Percentiles rank a stretch among this genome's conserved stretches.
Conservation (phyloP, 768 basidiomycete species). For the Tubosaeta sp. region DNA sequence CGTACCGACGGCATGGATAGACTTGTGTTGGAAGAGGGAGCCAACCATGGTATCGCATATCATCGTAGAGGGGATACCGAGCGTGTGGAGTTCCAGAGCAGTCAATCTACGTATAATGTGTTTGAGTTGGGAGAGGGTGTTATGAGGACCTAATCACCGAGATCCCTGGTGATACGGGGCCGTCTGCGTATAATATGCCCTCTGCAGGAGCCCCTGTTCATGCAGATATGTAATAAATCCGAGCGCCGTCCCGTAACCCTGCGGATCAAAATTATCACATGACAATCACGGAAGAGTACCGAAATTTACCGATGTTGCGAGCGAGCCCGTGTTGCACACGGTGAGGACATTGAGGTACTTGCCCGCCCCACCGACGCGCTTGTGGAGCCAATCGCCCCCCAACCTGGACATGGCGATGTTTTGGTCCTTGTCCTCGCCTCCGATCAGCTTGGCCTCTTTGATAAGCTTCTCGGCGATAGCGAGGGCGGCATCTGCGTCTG, state of each 20-base stretch:
- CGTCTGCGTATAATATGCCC: constrained; percentile 91
- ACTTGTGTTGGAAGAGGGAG: constrained; percentile 83
- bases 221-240: constrained; percentile 90
- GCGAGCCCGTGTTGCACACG: constrained; percentile 95
- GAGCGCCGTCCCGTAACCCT: constrained; percentile 96
- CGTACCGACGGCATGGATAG: constrained; percentile 76
- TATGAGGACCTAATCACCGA: constrained; percentile 37
- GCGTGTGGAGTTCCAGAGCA: constrained; percentile 80
- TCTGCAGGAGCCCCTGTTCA: constrained; percentile 69
- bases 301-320: constrained; percentile 77
- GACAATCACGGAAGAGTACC: not conserved
- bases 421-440: constrained; percentile 81
- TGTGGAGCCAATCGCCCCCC: constrained; percentile 83
- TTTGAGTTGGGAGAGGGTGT: not conserved
- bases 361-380: constrained; percentile 33
- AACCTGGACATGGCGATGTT: constrained; percentile 81
- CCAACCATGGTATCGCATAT: constrained; percentile 98
- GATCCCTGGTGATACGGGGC: constrained; percentile 94
- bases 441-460: constrained; percentile 68
- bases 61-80: constrained; percentile 86
- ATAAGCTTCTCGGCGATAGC: constrained; percentile 58
- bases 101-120: constrained; percentile 56
- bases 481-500: constrained; percentile 35
- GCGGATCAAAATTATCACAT: constrained; percentile 2
- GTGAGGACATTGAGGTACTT: constrained; percentile 77